Conservation (phyloP, 176 grass and related monocot species). For the Carex scoparia region DNA sequence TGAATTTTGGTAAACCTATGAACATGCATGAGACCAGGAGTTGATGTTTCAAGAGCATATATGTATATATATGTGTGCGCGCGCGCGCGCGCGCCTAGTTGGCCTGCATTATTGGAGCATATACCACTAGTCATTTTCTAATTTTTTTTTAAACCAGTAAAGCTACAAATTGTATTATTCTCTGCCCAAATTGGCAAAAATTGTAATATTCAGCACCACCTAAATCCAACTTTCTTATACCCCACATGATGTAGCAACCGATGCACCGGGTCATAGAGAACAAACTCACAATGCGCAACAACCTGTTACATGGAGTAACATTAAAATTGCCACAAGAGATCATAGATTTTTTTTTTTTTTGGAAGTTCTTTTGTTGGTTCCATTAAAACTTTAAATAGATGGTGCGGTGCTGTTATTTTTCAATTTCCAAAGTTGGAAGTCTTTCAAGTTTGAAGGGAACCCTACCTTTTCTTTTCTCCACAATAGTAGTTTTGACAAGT, state of each 20-base stretch:
- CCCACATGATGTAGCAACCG: not conserved
- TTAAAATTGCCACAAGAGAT: not conserved
- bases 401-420: not conserved
- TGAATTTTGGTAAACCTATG: not conserved
- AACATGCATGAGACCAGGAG: not conserved
- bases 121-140: not conserved
- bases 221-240: not conserved
- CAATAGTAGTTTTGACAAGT: not conserved
- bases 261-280: not conserved
- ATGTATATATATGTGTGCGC: too few species aligned
- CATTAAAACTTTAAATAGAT: not conserved
- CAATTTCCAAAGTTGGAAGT: slow-evolving; percentile 22
- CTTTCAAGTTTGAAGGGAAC: slow-evolving; percentile 17
- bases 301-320: not conserved
- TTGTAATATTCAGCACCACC: not conserved
- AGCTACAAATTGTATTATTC: not conserved
- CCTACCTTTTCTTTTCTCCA: not conserved
- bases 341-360: too few species aligned
- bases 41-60: not conserved
- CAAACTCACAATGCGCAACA: not conserved
- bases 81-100: not conserved
- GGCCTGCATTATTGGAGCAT: not conserved
- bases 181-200: not conserved
- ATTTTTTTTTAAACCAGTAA: not conserved
- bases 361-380: not conserved